These are phyloP conservation scores for Inonotus hispidus DNA, from an alignment of 1,284 basidiomycete genomes.

Conservation along the genomic window DNA sequence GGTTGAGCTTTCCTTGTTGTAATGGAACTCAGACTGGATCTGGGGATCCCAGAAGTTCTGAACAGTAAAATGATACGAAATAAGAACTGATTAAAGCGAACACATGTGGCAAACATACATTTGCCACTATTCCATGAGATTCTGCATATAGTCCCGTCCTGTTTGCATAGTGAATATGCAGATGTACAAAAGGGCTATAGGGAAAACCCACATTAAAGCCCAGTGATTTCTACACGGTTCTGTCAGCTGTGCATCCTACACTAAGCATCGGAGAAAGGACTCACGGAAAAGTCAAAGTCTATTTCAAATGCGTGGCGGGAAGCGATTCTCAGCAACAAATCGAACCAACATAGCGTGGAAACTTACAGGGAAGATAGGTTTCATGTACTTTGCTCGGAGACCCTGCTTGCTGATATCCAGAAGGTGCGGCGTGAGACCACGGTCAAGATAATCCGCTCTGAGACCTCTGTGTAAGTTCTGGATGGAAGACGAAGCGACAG, in stretches of 20 bases:
- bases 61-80: conserved; percentile 3
- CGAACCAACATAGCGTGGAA: neutral
- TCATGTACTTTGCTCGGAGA: conserved; percentile 79
- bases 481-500: neutral
- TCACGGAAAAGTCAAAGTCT: conserved; percentile 89
- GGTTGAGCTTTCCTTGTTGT: conserved; percentile 54
- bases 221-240: conserved; percentile 67
- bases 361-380: conserved; percentile 80
- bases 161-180: conserved; percentile 3
- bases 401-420: conserved; percentile 74
- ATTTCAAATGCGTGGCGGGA: neutral
- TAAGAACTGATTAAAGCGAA: neutral
- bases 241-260: neutral
- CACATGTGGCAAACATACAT: conserved; percentile 43
- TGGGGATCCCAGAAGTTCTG: conserved; percentile 85
- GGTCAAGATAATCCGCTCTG: conserved; percentile 80
- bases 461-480: conserved; percentile 6
- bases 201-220: conserved; percentile 59
- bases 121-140: conserved; percentile 86
- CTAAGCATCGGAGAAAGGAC: conserved; percentile 26
- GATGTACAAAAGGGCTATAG: neutral
- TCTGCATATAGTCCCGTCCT: conserved; percentile 87
- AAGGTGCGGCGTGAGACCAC: conserved; percentile 76
- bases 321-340: neutral
- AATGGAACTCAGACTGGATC: conserved; percentile 58